Evolutionary conservation across 306 rosid species (phyloP), one percentile per base, ranked within the genome.

Genomic region (Malus sieversii): DNA sequence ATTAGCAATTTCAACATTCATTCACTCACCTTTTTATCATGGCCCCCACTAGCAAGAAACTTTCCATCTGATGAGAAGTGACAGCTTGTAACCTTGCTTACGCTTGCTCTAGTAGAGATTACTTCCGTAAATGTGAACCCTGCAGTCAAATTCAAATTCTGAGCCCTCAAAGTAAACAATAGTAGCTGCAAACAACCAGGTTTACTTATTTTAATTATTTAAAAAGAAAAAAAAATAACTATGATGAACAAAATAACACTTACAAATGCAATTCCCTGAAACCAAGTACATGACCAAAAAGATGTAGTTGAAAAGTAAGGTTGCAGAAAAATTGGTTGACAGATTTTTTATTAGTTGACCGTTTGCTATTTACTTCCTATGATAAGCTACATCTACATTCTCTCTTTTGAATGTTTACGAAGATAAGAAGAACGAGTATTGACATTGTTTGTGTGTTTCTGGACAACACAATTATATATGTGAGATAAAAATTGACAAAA

Each of bases 1-100:
- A n/a, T 57, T 51, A 2, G 29, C 63, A 52, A 53, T 59, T 71
- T 73, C 19, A 67, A 44, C 29, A 69, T 63, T 45, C 48, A 57
- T 58, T 22, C 19, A 46, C 89, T 74, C 74, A 89, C 99, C 93
- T 89, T 96, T 83, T 96, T 96, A 82, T 96, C 99, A 76, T 96
- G 99, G 70, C 99, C 98, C 67, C 99, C 99, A 68, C 97, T 96
- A 62, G 97, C 93, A 48, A 96, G 91, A 80, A 96, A 82, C 82
- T 96, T 96, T 67, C 99, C 99, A 85, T 96, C 99, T 6, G 98
- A 89, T 66, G 99, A 96, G 83, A 96, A 96, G 88, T 96, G 99
- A 86, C 99, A 96, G 77, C 92, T 88, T 53, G 79, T 61, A 74
- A 96, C 91, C 91, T 96, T 96, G 80, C 89, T 89, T 38, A 85